Conservation (phyloP, 2,329 filamentous ascomycete species). For the Ceratocystiopsis brevicomis region DNA sequence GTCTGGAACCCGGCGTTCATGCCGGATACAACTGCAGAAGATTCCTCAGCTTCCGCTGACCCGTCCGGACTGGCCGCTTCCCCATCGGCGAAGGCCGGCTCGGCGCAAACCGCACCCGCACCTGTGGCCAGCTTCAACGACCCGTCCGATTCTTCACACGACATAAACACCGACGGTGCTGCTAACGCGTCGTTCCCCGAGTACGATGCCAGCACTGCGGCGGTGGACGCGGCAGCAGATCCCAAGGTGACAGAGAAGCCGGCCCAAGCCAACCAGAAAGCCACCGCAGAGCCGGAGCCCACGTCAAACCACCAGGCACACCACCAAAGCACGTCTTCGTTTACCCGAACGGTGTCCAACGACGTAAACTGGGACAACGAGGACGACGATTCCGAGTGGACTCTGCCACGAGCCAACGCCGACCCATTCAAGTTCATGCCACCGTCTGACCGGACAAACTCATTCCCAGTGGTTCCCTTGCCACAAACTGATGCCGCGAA, state of each 20-base stretch:
- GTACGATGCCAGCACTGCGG: conserved; percentile 13
- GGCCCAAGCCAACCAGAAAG: neutral
- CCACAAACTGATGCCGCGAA: conserved; percentile 8
- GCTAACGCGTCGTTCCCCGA: conserved; percentile 17
- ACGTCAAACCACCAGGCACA: no score
- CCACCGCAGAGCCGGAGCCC: no score
- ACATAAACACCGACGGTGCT: conserved; percentile 1
- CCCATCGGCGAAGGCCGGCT: neutral
- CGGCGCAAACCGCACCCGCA: neutral
- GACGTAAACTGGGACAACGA: conserved; percentile 41
- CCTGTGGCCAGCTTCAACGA: neutral
- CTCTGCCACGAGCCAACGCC: conserved; percentile 28
- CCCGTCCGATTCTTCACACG: neutral
- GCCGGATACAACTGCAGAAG: conserved; percentile 21
- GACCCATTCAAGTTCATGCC: conserved; percentile 44
- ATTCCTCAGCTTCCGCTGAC: conserved; percentile 1
- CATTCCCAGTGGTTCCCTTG: conserved; percentile 39
- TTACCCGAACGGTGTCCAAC: conserved; percentile 43
- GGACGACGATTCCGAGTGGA: conserved; percentile 40
- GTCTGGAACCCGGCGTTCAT: conserved; percentile 34
- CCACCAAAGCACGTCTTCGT: conserved; percentile 35
- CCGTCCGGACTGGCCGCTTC: neutral
- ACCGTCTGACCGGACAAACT: conserved; percentile 38
- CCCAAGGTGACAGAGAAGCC: neutral
- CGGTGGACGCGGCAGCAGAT: conserved; percentile 5